Evolutionary conservation across 805 yeast species (phyloP), one percentile per base, ranked within the genome.

Genomic region (Pichia kluyveri): DNA sequence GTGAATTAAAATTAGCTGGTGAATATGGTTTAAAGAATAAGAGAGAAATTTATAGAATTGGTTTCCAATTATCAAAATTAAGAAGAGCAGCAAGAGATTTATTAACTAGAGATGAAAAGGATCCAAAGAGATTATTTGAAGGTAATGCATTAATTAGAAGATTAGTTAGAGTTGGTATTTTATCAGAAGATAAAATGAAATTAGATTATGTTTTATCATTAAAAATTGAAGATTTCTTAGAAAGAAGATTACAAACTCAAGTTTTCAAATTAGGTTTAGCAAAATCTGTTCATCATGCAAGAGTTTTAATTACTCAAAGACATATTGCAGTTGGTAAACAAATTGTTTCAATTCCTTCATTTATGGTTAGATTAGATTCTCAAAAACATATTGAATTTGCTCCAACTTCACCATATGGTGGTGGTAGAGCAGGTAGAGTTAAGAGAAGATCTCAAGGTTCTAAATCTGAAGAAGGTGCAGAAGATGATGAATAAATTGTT

Each of bases 21-120:
- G 98, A 93, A 78, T 90, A 77, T 86, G 99, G 99, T 83, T 85
- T 93, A 73, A 91, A 89, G 82, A 93, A 93, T 96, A 93, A 93
- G 91, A 87, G 95, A 75, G 99, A 93, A 80, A 88, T 93, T 75
- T 93, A 93, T 95, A 89, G 99, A 86, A 90, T 93, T 73, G 95
- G 95, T 75, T 87, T 86, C 83, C 98, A 93, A 80, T 86, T 93
- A 70, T 93, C 99, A 59, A 93, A 93, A 84, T 91, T 93, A 73
- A 90, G 99, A 82, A 89, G 99, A 82, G 99, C 99, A 75, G 99
- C 99, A 71, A 96, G 99, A 86, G 98, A 93, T 71, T 81, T 93
- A 69, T 84, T 93, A 77, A 93, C 99, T 82, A 89, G 96, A 82
- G 99, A 93, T 70, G 99, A 93, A 82, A 93, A 93, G 84, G 99